Evolutionary conservation across 2,329 filamentous ascomycete species (phyloP).

Genomic region (Aspergillus terreus): DNA sequence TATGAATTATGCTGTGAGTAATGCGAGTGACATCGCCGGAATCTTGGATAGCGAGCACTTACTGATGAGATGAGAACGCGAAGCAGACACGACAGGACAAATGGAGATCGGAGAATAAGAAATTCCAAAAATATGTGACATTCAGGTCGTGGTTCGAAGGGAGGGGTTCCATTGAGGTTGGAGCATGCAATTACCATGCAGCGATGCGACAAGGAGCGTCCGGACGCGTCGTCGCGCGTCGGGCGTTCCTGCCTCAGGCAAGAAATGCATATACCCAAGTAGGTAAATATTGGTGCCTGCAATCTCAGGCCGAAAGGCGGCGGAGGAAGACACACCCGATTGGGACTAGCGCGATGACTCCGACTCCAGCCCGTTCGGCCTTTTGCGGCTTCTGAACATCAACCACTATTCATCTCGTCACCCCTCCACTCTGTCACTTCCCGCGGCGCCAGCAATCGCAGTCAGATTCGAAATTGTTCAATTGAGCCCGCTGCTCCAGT

Average conservation of each 20-base stretch:
- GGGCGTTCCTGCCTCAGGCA: slow-evolving; percentile 21
- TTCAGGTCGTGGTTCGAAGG: not conserved
- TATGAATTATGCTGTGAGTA: slow-evolving; percentile 5
- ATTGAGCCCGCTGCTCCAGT: slow-evolving; percentile 20
- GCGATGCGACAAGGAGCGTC: slow-evolving; percentile 12
- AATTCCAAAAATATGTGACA: not conserved
- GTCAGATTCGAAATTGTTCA: slow-evolving; percentile 17
- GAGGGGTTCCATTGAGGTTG: not conserved
- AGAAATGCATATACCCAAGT: not conserved
- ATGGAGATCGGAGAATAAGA: not conserved
- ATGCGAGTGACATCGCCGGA: not conserved
- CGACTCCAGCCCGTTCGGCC: slow-evolving; percentile 21
- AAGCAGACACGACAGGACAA: not conserved
- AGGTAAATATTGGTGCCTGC: slow-evolving; percentile 14
- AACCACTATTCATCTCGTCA: slow-evolving; percentile 25
- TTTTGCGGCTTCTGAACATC: slow-evolving; percentile 39
- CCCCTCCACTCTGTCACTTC: slow-evolving; percentile 24
- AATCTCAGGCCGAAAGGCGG: slow-evolving; percentile 23
- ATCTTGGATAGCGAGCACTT: not conserved
- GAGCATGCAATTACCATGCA: slow-evolving; percentile 7
- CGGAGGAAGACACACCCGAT: slow-evolving; percentile 18
- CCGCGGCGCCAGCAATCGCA: slow-evolving; percentile 20
- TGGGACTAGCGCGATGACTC: slow-evolving; percentile 28
- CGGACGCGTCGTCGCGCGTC: slow-evolving; percentile 33
- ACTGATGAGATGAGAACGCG: not conserved